Evolutionary conservation across 208 protist genomes (phyloP).

Genomic region (Trichomonas gallinae): DNA sequence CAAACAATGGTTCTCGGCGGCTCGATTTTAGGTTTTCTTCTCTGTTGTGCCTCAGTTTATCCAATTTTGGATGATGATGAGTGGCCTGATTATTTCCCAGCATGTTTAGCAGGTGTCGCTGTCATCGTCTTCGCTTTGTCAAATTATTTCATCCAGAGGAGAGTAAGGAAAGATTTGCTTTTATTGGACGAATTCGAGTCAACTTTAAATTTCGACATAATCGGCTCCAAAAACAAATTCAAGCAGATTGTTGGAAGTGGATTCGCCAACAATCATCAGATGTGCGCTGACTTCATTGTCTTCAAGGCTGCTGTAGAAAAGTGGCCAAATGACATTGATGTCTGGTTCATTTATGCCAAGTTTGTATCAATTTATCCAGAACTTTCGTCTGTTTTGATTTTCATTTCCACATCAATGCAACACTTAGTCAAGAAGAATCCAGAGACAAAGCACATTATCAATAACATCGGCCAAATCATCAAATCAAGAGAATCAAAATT

Average conservation of each 20-base stretch:
- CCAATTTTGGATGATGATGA: background rate
- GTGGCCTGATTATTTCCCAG: background rate
- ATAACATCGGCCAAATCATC: background rate
- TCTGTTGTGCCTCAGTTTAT: background rate
- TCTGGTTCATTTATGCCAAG: background rate
- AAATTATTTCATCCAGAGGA: no score
- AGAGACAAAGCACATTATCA: background rate
- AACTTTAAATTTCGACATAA: background rate
- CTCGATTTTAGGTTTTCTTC: background rate
- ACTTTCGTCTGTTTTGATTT: background rate
- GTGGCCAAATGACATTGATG: background rate
- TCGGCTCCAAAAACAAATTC: background rate
- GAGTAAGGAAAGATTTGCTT: background rate
- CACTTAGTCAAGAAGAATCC: no score
- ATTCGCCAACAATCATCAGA: background rate
- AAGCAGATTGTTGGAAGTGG: background rate
- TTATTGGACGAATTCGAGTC: background rate
- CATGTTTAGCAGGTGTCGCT: no score
- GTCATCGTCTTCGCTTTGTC: no score
- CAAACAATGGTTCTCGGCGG: background rate
- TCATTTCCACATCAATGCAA: background rate
- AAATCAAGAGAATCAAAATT: background rate
- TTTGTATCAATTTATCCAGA: background rate
- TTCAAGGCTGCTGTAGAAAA: background rate
- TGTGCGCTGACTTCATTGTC: background rate